phyloP scores from a whole-genome alignment of 2,329 filamentous ascomycete genomes.

The Zymoseptoria pseudotritici region DNA sequence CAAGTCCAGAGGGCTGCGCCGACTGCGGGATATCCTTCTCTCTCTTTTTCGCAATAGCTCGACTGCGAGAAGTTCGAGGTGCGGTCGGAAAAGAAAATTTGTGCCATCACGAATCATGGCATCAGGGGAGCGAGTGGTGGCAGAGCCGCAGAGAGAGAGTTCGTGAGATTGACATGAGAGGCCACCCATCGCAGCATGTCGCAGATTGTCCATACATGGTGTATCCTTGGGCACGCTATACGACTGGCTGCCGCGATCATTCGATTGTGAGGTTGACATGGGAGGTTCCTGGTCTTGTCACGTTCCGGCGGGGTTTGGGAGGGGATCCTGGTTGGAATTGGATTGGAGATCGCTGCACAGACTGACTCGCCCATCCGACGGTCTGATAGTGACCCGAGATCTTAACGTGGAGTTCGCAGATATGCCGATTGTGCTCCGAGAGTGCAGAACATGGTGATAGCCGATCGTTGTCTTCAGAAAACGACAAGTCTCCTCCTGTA shows the following conservation, averaged over 20 bases:
- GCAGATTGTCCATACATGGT: neutral
- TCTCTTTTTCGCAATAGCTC: neutral
- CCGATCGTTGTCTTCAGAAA: neutral
- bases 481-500: neutral
- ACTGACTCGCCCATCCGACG: neutral
- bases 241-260: neutral
- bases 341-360: neutral
- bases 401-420: neutral
- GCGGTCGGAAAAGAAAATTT: neutral
- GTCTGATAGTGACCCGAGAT: neutral
- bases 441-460: neutral
- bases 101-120: neutral
- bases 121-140: neutral
- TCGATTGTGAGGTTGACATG: neutral
- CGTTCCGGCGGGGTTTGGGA: neutral
- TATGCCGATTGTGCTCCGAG: neutral
- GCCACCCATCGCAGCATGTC: neutral
- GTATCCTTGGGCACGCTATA: neutral
- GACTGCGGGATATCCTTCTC: neutral
- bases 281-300: neutral
- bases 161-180: neutral
- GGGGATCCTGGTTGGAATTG: neutral
- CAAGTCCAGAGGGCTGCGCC: neutral
- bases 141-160: neutral
- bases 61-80: neutral